Evolutionary conservation across 2,329 filamentous ascomycete species (phyloP), one percentile per base, ranked within the genome.

Genomic region (Camillea tinctor): DNA sequence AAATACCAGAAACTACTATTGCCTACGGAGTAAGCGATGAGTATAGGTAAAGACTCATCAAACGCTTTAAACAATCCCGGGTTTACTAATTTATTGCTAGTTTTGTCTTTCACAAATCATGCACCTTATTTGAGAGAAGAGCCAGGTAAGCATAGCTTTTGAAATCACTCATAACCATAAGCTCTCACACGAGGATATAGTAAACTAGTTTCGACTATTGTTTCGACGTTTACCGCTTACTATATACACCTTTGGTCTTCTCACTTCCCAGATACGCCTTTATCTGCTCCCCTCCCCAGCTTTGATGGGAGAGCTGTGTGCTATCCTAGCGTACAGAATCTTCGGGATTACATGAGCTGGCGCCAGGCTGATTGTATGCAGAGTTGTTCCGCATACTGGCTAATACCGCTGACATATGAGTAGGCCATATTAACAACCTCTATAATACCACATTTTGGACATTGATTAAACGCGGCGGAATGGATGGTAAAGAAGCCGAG

Each of bases 371-470:
- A 99, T 74, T 98, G 95, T 95, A 74, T 75, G 88, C 76, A 13
- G n/a, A n/a, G n/a, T 2, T 26, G 4, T 24, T 17, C 7, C 1
- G 4, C 6, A 19, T n/a, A 21, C 44, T 13, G 54, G 11, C 26
- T 21, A 21, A 3, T 44, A 8, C 49, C 57, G 26, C 55, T 66
- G 55, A 66, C 67, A 71, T 61, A 73, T 40, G n/a, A 2, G 9
- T 61, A 94, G 91, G 91, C 66, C 95, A 99, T 73, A 96, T 99
- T 69, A 99, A 99, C 75, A 99, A 99, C 71, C 84, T 99, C 4
- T 99, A 97, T 76, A 99, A 99, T 74, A 99, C 95, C 0, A 92
- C 92, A 0, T 98, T 98, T 74, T 99, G 95, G 95, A 82, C 89
- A 0, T 80, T 99, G 69, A 89, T 98, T 21, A 86, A 92, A 64